Percentiles rank a stretch among this genome's conserved stretches.
Evolutionary conservation across 805 yeast species (phyloP).

Genomic region (Wickerhamiella dianesei): DNA sequence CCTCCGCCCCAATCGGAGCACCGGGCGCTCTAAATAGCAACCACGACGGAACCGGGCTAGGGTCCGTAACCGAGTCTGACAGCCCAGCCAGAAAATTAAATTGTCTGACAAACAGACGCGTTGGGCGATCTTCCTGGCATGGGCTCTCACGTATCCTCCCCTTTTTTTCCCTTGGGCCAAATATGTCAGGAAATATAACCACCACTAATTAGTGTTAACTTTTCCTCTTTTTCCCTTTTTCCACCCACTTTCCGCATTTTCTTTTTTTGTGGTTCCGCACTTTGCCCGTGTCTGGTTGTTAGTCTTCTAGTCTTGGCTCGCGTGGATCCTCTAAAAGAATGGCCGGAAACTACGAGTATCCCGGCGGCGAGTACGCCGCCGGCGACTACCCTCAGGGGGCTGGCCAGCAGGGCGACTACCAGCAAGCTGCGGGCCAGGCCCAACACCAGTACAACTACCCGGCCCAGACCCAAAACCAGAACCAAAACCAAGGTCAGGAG

Average conservation of each 20-base stretch:
- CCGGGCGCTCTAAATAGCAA: too few relatives aligned
- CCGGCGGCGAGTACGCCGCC: not conserved
- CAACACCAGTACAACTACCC: too few relatives aligned
- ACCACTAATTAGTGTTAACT: too few relatives aligned
- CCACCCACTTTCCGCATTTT: too few relatives aligned
- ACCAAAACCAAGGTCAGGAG: constrained; percentile 17
- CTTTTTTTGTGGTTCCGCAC: too few relatives aligned
- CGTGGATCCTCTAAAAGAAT: not conserved
- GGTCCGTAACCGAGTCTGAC: not conserved
- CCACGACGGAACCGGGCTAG: not conserved
- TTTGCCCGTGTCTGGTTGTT: not conserved
- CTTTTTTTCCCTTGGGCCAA: too few relatives aligned
- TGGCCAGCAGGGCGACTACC: not conserved
- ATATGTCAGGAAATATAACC: too few relatives aligned
- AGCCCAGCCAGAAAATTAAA: not conserved
- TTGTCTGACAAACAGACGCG: not conserved
- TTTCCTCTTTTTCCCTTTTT: not conserved
- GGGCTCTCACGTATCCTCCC: too few relatives aligned
- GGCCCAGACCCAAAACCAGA: too few relatives aligned
- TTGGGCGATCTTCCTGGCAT: not conserved
- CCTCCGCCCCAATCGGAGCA: too few relatives aligned
- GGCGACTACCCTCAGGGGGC: not conserved
- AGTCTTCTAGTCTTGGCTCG: not conserved
- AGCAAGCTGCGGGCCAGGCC: not conserved
- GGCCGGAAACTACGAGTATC: constrained; percentile 2